phyloP scores from a whole-genome alignment of 2,329 filamentous ascomycete genomes.

The Grosmannia serpens region DNA sequence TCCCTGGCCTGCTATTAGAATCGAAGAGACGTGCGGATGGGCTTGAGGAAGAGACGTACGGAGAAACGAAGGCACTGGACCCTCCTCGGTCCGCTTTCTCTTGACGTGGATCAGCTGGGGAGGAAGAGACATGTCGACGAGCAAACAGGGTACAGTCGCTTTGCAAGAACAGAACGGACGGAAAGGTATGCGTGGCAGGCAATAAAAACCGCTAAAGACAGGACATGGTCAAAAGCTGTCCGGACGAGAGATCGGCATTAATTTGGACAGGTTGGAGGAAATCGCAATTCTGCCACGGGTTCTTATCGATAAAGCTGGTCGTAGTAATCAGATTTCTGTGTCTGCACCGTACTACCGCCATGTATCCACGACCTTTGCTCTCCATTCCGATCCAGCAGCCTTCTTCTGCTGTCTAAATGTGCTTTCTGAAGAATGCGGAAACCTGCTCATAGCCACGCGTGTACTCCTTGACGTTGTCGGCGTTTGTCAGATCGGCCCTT shows the following conservation, averaged over 20 bases:
- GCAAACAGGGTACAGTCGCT: too few relatives aligned
- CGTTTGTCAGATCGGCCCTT: slow-evolving; percentile 32
- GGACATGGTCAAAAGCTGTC: background rate
- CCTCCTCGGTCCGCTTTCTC: slow-evolving; percentile 44
- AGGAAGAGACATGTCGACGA: slow-evolving; percentile 38
- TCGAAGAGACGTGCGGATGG: slow-evolving; percentile 3
- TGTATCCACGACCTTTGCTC: too few relatives aligned
- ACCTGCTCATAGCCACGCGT: slow-evolving; percentile 35
- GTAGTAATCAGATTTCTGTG: too few relatives aligned
- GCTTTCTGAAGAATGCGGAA: slow-evolving; percentile 30
- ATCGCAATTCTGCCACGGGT: background rate
- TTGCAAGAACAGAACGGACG: background rate
- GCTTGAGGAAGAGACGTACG: slow-evolving; percentile 14
- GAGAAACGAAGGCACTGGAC: slow-evolving; percentile 46
- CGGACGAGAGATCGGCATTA: background rate
- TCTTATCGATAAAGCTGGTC: slow-evolving; percentile 2
- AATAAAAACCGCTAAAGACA: background rate
- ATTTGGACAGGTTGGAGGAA: background rate
- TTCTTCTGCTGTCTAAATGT: slow-evolving; percentile 18
- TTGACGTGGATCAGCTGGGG: slow-evolving; percentile 50
- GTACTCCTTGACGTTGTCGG: slow-evolving; percentile 33
- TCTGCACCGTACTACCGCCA: too few relatives aligned
- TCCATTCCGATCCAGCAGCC: background rate
- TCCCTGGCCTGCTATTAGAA: slow-evolving; percentile 3
- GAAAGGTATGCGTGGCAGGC: background rate